phyloP scores from a whole-genome alignment of 768 basidiomycete genomes.

The Leccinum incarnatum region DNA sequence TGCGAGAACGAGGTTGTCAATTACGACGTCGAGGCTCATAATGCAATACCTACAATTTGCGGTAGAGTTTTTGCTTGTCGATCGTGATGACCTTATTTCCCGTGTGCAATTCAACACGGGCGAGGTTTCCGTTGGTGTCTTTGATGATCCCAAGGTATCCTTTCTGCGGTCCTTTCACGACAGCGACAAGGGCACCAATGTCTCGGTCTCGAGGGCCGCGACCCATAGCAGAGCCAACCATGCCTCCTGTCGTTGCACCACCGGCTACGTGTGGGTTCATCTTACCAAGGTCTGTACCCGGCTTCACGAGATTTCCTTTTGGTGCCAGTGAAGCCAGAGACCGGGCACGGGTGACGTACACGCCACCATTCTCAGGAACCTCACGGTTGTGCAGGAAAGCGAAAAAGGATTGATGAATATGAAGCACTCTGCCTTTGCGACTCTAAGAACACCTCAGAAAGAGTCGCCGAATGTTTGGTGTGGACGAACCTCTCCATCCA shows the following conservation, averaged over 20 bases:
- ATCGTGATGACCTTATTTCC: slow-evolving; percentile 88
- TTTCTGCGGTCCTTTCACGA: slow-evolving; percentile 87
- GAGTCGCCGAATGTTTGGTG: not conserved
- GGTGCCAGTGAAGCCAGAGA: slow-evolving; percentile 83
- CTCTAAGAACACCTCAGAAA: slow-evolving; percentile 39
- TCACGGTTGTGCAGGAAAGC: slow-evolving; percentile 95
- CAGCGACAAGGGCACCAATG: slow-evolving; percentile 73
- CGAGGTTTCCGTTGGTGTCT: slow-evolving; percentile 85
- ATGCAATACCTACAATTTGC: slow-evolving; percentile 58
- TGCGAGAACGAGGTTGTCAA: slow-evolving; percentile 26
- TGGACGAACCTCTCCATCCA: slow-evolving; percentile 73
- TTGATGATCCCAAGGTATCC: slow-evolving; percentile 91
- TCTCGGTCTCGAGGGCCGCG: slow-evolving; percentile 81
- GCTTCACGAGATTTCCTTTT: slow-evolving; percentile 69
- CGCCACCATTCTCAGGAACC: slow-evolving; percentile 84
- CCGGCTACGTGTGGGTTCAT: slow-evolving; percentile 78
- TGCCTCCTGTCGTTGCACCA: slow-evolving; percentile 61
- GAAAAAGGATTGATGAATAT: slow-evolving; percentile 91
- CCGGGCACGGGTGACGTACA: slow-evolving; percentile 89
- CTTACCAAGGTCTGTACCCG: slow-evolving; percentile 76
- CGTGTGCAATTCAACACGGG: slow-evolving; percentile 87
- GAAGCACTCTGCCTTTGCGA: slow-evolving; percentile 87
- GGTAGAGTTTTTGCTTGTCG: slow-evolving; percentile 73
- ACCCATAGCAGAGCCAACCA: slow-evolving; percentile 79
- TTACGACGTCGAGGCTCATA: not conserved